Conservation (phyloP, 2,329 filamentous ascomycete species). For the Xylaria sp. region DNA sequence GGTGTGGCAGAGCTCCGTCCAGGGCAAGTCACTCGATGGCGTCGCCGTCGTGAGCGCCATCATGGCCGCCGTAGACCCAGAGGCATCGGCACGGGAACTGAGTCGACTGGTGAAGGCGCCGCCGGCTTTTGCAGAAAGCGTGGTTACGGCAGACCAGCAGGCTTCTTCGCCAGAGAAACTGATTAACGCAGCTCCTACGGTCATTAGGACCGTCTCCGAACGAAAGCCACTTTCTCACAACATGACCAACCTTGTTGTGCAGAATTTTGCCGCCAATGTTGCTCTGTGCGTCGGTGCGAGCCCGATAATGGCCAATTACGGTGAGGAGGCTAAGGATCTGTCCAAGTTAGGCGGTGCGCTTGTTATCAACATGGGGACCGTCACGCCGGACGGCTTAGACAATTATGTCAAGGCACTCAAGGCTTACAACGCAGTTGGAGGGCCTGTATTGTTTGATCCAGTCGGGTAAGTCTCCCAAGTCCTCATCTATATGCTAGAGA, state of each 20-base stretch:
- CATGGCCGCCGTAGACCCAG: constrained; percentile 72
- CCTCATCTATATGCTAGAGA: neutral
- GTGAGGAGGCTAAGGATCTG: constrained; percentile 81
- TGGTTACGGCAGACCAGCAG: constrained; percentile 20
- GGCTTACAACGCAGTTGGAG: constrained; percentile 79
- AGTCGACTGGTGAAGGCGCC: constrained; percentile 57
- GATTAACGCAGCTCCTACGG: constrained; percentile 42
- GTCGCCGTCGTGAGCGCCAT: constrained; percentile 91
- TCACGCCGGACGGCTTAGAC: constrained; percentile 73
- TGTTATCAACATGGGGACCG: constrained; percentile 94
- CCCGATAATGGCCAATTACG: constrained; percentile 93
- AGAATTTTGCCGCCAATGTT: constrained; percentile 93
- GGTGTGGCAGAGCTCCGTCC: constrained; percentile 67
- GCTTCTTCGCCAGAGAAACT: constrained; percentile 32
- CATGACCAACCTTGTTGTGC: constrained; percentile 96
- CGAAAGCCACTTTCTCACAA: constrained; percentile 83
- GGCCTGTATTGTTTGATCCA: constrained; percentile 84
- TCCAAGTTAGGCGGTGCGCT: constrained; percentile 76
- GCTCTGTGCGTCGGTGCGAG: constrained; percentile 83
- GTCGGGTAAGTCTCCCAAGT: constrained; percentile 66
- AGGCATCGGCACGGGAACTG: constrained; percentile 65
- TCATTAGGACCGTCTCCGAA: constrained; percentile 66
- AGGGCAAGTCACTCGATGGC: constrained; percentile 72
- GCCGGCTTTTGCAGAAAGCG: constrained; percentile 36
- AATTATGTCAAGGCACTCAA: constrained; percentile 76